phyloP scores from a whole-genome alignment of 2,329 filamentous ascomycete genomes.

The Hypoxylon sp. region DNA sequence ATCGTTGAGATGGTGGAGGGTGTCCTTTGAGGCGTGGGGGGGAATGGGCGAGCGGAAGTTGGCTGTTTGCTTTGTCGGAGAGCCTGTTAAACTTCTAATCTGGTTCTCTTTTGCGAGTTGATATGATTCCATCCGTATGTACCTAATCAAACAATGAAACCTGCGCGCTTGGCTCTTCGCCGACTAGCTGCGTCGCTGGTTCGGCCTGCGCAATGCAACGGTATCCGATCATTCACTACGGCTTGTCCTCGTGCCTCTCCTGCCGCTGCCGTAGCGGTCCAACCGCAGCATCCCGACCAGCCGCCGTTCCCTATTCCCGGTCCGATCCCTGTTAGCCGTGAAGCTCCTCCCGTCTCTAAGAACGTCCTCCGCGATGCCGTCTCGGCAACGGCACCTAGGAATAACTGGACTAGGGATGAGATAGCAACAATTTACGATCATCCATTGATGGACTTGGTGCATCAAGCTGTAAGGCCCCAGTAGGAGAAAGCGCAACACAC shows the following conservation, averaged over 20 bases:
- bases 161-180: slow-evolving; percentile 36
- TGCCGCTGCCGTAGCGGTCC: slow-evolving; percentile 31
- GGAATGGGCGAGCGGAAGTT: slow-evolving; percentile 8
- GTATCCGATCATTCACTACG: slow-evolving; percentile 32
- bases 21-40: slow-evolving; percentile 30
- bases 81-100: slow-evolving; percentile 25
- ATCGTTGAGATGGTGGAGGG: slow-evolving; percentile 20
- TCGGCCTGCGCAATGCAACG: slow-evolving; percentile 29
- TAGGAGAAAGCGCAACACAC: neutral
- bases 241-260: slow-evolving; percentile 31
- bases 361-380: slow-evolving; percentile 67
- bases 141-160: slow-evolving; percentile 31
- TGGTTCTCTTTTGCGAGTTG: slow-evolving; percentile 26
- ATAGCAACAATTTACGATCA: slow-evolving; percentile 86
- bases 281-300: slow-evolving; percentile 29
- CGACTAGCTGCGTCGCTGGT: slow-evolving; percentile 35
- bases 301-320: slow-evolving; percentile 29
- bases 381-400: slow-evolving; percentile 72
- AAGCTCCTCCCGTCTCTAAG: slow-evolving; percentile 20
- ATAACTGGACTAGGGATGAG: slow-evolving; percentile 85
- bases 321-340: slow-evolving; percentile 23
- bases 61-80: slow-evolving; percentile 19
- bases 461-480: slow-evolving; percentile 73
- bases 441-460: slow-evolving; percentile 83
- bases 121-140: slow-evolving; percentile 21